Conservation (phyloP, 306 rosid species). For the Astragalus membranaceus region DNA sequence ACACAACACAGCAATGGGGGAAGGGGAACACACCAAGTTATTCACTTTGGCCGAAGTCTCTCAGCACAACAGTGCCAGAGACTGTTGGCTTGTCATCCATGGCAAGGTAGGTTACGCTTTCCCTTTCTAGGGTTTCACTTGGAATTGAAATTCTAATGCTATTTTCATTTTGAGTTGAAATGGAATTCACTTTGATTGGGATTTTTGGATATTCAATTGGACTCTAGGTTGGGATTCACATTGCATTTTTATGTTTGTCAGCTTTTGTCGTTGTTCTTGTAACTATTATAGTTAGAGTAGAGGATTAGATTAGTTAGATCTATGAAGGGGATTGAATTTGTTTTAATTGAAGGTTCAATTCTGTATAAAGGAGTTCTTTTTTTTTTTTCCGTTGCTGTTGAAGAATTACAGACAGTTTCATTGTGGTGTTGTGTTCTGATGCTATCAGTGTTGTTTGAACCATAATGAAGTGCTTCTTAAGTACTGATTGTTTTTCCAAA, state of each 20-base stretch:
- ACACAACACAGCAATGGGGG: constrained; percentile 38
- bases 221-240: neutral
- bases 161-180: neutral
- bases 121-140: neutral
- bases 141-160: neutral
- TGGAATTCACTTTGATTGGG: neutral
- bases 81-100: constrained; percentile 79
- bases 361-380: neutral
- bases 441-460: neutral
- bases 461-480: constrained; percentile 5
- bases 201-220: neutral
- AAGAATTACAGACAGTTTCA: neutral
- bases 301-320: neutral
- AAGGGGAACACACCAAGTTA: constrained; percentile 37
- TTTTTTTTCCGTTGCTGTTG: neutral
- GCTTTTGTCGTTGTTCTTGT: neutral
- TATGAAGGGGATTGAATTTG: neutral
- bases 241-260: neutral
- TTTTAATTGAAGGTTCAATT: neutral
- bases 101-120: constrained; percentile 47
- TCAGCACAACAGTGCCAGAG: constrained; percentile 43
- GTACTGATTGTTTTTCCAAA: too few relatives aligned
- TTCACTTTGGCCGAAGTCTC: constrained; percentile 65
- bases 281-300: neutral
- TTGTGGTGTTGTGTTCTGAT: neutral